Base-by-base conservation (phyloP, 805 yeast genomes). In the Cyberlindnera euphorbiae region DNA sequence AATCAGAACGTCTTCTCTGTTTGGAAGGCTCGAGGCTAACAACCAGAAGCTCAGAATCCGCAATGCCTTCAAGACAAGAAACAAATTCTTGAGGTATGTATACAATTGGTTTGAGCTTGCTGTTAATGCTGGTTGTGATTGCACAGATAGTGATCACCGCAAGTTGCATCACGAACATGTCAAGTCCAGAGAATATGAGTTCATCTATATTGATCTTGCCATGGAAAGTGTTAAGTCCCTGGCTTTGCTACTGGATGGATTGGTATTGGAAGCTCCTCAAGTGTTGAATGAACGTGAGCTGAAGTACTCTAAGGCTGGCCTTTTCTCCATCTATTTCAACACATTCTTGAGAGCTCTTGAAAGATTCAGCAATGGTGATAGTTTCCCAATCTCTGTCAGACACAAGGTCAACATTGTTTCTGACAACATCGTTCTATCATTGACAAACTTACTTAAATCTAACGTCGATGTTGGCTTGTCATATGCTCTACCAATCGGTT, bases 391-490 rank as follows among this genome's bases (percentile, higher is more conserved):
- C 4, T 58, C 68, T 1, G 44, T 64, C 28, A 64, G 58, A 46
- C 82, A 80, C 50, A 79, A 82, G 50, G 63, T 75, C 10, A 65
- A 72, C 17, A 57, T 63, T 8, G 66, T 86, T 21, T 70, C 77
- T 14, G 84, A 80, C 14, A 76, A 79, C 56, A 75, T 80, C 9
- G 74, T 85, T 36, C 62, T 66, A 16, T 77, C 84, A 15, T 64
- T 86, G 33, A 77, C 88, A 3, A 82, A 82, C 45, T 57, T 87
- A 35, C 64, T 87, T 30, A 78, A 75, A 47, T 71, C 85, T 4
- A 87, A 87, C 49, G 77, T 81, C 6, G 87, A 81, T 36, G 78
- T 83, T 17, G 95, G 95, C 7, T 62, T 87, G 49, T 77, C 76
- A 35, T 76, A 75, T 55, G 87, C 89, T 3, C 56, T 86, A 12